A percentile compares a stretch with the other conserved stretches of the same genome.
Evolutionary conservation across 75 land plant species (phyloP).

Genomic region (Ceratopteris richardii): DNA sequence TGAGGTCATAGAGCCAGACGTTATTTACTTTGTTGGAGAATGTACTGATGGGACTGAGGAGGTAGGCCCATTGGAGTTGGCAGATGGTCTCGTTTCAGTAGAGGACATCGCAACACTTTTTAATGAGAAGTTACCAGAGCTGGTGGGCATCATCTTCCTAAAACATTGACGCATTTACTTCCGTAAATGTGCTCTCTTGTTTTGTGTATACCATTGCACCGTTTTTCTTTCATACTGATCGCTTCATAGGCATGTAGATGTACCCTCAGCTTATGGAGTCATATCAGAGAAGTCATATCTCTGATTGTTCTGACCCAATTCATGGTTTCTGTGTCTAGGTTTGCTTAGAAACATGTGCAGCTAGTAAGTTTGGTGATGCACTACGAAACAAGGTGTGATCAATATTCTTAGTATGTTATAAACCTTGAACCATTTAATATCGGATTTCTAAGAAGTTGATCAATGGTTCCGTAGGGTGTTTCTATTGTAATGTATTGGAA

Average conservation of each 20-base stretch:
- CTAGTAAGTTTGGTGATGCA: conserved; percentile 55
- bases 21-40: conserved; percentile 61
- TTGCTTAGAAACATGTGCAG: conserved; percentile 60
- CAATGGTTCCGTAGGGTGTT: too few species aligned
- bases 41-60: conserved; percentile 35
- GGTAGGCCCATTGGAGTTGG: conserved; percentile 53
- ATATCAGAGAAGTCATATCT: too few species aligned
- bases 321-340: conserved; percentile 61
- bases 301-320: too few species aligned
- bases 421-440: neutral
- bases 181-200: too few species aligned
- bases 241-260: too few species aligned
- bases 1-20: conserved; percentile 43
- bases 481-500: conserved; percentile 79
- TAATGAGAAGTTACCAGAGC: conserved; percentile 46
- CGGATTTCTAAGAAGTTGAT: neutral
- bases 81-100: conserved; percentile 34
- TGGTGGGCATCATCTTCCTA: too few species aligned
- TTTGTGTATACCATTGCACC: too few species aligned
- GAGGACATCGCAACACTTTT: conserved; percentile 42
- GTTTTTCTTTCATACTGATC: too few species aligned
- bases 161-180: neutral
- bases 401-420: neutral
- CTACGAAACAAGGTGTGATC: conserved; percentile 47
- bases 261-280: too few species aligned